A percentile compares a stretch with the other conserved stretches of the same genome.
Evolutionary conservation across 345 rosid genomes (phyloP).

Genomic region (Gossypium herbaceum): DNA sequence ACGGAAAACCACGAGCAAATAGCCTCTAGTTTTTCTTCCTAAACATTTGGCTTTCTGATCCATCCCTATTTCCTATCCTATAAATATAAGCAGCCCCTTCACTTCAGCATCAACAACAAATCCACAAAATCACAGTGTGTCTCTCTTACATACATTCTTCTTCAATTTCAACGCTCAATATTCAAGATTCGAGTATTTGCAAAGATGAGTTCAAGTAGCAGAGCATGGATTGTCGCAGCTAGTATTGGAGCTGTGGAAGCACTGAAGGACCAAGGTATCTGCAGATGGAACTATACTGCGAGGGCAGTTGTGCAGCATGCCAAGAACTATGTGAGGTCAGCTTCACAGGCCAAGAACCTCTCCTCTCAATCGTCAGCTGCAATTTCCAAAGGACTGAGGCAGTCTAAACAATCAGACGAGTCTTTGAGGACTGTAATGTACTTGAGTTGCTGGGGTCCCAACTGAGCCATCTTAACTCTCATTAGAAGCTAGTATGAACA

Average conservation of each 20-base stretch:
- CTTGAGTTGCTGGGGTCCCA: slow-evolving; percentile 56
- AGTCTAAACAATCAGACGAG: slow-evolving; percentile 37
- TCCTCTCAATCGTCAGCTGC: slow-evolving; percentile 34
- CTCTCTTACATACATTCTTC: background rate
- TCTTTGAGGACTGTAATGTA: slow-evolving; percentile 40
- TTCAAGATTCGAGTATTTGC: background rate
- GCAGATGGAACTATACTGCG: slow-evolving; percentile 50
- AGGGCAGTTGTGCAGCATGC: slow-evolving; percentile 40
- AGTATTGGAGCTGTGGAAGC: slow-evolving; percentile 60
- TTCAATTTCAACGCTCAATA: background rate
- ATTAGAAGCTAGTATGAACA: no score
- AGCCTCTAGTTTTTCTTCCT: background rate
- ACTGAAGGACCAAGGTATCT: slow-evolving; percentile 54
- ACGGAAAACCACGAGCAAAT: background rate
- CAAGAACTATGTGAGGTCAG: slow-evolving; percentile 34
- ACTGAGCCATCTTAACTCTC: background rate
- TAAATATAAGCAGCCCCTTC: background rate
- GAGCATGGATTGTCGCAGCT: slow-evolving; percentile 47
- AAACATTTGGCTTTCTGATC: background rate
- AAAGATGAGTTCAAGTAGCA: slow-evolving; percentile 42
- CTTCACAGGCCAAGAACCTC: slow-evolving; percentile 42
- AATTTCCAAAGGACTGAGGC: background rate
- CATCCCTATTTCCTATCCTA: background rate
- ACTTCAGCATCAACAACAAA: no score
- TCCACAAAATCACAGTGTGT: background rate